phyloP scores from a whole-genome alignment of 306 rosid genomes.

The Mucuna pruriens region DNA sequence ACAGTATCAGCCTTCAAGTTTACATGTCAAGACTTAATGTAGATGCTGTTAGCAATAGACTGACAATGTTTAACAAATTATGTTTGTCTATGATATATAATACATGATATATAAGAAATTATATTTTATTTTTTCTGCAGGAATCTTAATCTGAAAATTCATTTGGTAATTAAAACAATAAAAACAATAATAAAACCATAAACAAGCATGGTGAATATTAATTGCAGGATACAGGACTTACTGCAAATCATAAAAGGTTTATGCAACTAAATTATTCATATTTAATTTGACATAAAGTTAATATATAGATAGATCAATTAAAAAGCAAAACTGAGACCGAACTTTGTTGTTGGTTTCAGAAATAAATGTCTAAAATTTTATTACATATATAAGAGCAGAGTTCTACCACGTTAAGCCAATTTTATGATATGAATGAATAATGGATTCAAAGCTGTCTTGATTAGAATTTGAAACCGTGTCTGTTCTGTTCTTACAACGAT shows the following conservation, averaged over 20 bases:
- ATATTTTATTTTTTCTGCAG: neutral
- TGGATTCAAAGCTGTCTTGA: conserved; percentile 18
- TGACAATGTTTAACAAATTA: conserved; percentile 3
- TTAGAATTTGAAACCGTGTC: conserved; percentile 19
- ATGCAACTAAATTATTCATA: neutral
- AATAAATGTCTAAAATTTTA: neutral
- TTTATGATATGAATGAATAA: neutral
- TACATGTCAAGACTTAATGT: neutral
- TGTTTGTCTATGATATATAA: neutral
- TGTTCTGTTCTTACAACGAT: neutral
- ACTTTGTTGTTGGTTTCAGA: neutral
- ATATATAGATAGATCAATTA: conserved; percentile 4
- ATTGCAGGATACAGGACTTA: neutral
- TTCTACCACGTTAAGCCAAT: too few relatives aligned
- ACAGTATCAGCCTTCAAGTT: conserved; percentile 12
- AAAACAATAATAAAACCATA: neutral
- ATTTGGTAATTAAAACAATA: neutral
- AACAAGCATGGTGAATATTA: neutral
- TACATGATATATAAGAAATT: neutral
- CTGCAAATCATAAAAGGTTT: neutral
- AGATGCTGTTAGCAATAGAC: neutral
- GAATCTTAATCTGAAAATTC: neutral
- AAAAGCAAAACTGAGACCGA: neutral
- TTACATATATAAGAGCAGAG: neutral
- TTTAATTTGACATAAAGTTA: neutral